phyloP scores from a whole-genome alignment of 495 filamentous ascomycete genomes.

The Physcia stellaris region DNA sequence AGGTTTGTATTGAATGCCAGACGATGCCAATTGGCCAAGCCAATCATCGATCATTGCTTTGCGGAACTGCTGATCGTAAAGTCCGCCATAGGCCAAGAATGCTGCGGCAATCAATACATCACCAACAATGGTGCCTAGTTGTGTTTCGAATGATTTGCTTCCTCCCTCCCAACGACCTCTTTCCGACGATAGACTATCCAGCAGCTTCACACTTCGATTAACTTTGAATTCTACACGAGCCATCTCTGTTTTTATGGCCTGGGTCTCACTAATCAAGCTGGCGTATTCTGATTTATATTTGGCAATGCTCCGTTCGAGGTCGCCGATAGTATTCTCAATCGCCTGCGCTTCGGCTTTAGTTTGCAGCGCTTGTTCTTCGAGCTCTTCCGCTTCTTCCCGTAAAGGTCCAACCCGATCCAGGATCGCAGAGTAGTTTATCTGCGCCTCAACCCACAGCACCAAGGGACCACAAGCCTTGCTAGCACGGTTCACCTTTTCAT shows the following conservation, averaged over 20 bases:
- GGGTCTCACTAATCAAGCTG: conserved; percentile 87
- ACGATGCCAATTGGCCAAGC: conserved; percentile 79
- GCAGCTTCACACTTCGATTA: conserved; percentile 81
- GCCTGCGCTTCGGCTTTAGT: conserved; percentile 91
- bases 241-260: conserved; percentile 97
- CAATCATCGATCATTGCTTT: conserved; percentile 97
- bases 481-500: conserved; percentile 86
- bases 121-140: conserved; percentile 91
- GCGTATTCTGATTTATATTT: conserved; percentile 98
- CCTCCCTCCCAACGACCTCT: conserved; percentile 86
- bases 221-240: conserved; percentile 92
- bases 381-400: conserved; percentile 72
- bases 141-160: conserved; percentile 94
- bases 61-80: conserved; percentile 95
- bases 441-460: conserved; percentile 93
- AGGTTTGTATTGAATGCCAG: conserved; percentile 81
- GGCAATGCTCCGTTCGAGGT: conserved; percentile 78
- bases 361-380: conserved; percentile 79
- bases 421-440: conserved; percentile 95
- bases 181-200: conserved; percentile 91
- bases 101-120: conserved; percentile 90
- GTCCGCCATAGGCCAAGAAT: conserved; percentile 94
- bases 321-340: conserved; percentile 72
- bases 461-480: conserved; percentile 94
- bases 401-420: conserved; percentile 88